Evolutionary conservation across 2,329 filamentous ascomycete genomes (phyloP).

Genomic region (Sclerotinia trifoliorum): DNA sequence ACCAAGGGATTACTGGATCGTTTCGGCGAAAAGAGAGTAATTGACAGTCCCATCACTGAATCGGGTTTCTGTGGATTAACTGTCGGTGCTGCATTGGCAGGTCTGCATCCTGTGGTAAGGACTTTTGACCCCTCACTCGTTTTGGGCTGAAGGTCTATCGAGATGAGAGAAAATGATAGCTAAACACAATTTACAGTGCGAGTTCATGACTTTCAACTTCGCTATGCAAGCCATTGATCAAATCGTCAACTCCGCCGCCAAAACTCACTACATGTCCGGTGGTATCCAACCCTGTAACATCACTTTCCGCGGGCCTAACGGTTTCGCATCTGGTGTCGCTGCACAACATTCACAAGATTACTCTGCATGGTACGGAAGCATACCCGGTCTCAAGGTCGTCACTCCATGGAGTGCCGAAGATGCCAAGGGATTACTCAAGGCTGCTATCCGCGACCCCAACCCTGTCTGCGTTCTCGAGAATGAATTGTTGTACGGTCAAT

Average conservation of each 20-base stretch:
- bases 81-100: slow-evolving; percentile 90
- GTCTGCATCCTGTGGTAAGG: slow-evolving; percentile 88
- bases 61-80: slow-evolving; percentile 92
- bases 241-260: slow-evolving; percentile 97
- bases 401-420: slow-evolving; percentile 95
- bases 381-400: slow-evolving; percentile 96
- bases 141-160: slow-evolving; percentile 6
- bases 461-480: slow-evolving; percentile 89
- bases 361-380: slow-evolving; percentile 97
- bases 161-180: slow-evolving; percentile 8
- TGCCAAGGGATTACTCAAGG: slow-evolving; percentile 96
- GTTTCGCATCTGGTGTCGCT: slow-evolving; percentile 91
- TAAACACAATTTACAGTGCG: slow-evolving; percentile 60
- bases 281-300: slow-evolving; percentile 99
- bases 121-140: slow-evolving; percentile 9
- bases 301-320: slow-evolving; percentile 98
- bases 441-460: slow-evolving; percentile 97
- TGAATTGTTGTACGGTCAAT: slow-evolving; percentile 87
- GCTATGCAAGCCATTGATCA: slow-evolving; percentile 99
- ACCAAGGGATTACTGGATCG: slow-evolving; percentile 96
- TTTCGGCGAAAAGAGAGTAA: slow-evolving; percentile 95
- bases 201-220: slow-evolving; percentile 99
- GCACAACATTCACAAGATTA: slow-evolving; percentile 99
- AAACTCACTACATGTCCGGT: slow-evolving; percentile 99
- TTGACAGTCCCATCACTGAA: slow-evolving; percentile 98